Evolutionary conservation across 441 rosid genomes (phyloP).

Genomic region (Adansonia grandidieri): DNA sequence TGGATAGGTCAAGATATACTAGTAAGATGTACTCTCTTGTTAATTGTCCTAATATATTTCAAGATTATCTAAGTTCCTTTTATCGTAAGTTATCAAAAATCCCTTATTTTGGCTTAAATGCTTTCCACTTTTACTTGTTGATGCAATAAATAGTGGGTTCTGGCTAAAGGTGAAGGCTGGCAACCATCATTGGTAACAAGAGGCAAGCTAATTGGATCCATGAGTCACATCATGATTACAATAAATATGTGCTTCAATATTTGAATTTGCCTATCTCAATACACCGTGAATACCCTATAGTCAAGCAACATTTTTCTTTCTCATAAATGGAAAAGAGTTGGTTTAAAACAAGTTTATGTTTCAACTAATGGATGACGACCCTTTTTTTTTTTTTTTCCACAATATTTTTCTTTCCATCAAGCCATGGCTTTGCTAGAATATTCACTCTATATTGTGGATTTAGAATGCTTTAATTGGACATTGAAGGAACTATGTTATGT

Average conservation of each 20-base stretch:
- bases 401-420: neutral
- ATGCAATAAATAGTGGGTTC: neutral
- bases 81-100: neutral
- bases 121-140: constrained; percentile 5
- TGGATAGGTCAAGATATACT: constrained; percentile 99
- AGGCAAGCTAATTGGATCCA: neutral
- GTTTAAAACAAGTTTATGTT: neutral
- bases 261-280: constrained; percentile 2
- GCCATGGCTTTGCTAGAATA: neutral
- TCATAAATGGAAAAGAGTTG: neutral
- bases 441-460: neutral
- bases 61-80: constrained; percentile 10
- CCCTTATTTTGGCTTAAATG: neutral
- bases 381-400: neutral
- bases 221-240: neutral
- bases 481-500: neutral
- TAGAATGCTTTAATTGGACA: neutral
- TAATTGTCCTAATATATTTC: constrained; percentile 1
- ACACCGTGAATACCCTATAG: neutral
- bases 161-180: neutral
- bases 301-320: neutral
- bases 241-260: neutral
- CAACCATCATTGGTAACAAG: neutral
- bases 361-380: neutral
- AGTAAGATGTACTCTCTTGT: constrained; percentile 49